phyloP scores from a whole-genome alignment of 345 rosid genomes.

The Pelargonium nanum region DNA sequence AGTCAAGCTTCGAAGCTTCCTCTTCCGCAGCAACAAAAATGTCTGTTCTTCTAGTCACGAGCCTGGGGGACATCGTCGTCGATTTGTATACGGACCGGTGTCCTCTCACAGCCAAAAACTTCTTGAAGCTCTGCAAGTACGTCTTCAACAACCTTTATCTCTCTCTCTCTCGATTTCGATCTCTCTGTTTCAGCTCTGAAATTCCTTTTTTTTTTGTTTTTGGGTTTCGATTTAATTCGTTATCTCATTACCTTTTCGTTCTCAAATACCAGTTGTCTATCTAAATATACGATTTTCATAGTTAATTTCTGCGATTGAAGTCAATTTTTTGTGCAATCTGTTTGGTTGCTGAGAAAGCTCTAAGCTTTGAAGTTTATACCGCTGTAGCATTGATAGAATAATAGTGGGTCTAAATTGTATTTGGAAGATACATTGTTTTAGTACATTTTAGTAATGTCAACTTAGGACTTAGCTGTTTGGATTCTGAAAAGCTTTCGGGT shows the following conservation, averaged over 20 bases:
- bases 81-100: slow-evolving; percentile 58
- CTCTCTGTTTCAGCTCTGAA: neutral
- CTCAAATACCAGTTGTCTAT: neutral
- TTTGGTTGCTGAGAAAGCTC: neutral
- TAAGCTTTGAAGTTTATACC: neutral
- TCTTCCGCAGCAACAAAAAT: slow-evolving; percentile 15
- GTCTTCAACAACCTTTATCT: neutral
- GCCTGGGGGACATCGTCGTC: slow-evolving; percentile 72
- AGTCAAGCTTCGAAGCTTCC: neutral
- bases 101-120: slow-evolving; percentile 79
- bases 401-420: no score
- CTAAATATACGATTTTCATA: neutral
- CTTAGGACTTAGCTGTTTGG: no score
- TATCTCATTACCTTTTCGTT: neutral
- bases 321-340: neutral
- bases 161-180: neutral
- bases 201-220: neutral
- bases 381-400: neutral
- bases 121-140: slow-evolving; percentile 93
- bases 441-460: neutral
- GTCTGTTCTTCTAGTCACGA: slow-evolving; percentile 79
- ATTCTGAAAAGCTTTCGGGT: no score
- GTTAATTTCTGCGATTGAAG: neutral
- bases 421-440: neutral
- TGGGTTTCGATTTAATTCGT: neutral